phyloP scores from a whole-genome alignment of 179 eudicot species.

The Vitellaria paradoxa region DNA sequence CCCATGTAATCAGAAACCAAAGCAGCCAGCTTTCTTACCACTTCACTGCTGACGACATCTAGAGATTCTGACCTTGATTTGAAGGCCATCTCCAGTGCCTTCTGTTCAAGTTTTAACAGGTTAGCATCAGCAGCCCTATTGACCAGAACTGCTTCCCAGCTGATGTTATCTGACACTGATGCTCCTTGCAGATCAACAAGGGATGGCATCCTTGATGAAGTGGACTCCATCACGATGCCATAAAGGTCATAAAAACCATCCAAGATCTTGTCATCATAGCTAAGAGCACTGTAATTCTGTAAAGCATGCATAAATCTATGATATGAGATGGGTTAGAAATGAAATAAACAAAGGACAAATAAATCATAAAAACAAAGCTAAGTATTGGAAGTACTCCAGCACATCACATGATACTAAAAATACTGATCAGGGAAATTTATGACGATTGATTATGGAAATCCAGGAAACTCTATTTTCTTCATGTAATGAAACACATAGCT shows the following conservation, averaged over 20 bases:
- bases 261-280: slow-evolving; percentile 95
- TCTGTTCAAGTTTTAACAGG: slow-evolving; percentile 68
- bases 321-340: slow-evolving; percentile 40
- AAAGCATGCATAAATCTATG: slow-evolving; percentile 55
- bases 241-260: slow-evolving; percentile 98
- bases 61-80: slow-evolving; percentile 51
- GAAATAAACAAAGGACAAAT: slow-evolving; percentile 19
- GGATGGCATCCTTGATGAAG: slow-evolving; percentile 86
- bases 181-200: slow-evolving; percentile 83
- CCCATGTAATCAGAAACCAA: slow-evolving; percentile 90
- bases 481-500: not conserved
- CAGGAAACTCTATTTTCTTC: not conserved
- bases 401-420: not conserved
- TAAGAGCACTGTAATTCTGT: slow-evolving; percentile 91
- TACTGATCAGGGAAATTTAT: not conserved
- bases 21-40: slow-evolving; percentile 68
- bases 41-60: slow-evolving; percentile 28
- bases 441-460: not conserved
- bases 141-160: slow-evolving; percentile 92
- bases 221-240: slow-evolving; percentile 52
- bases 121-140: slow-evolving; percentile 71
- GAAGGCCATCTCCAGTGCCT: slow-evolving; percentile 62
- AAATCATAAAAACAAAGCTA: slow-evolving; percentile 1
- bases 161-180: slow-evolving; percentile 53
- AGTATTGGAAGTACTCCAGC: not conserved